These are phyloP conservation scores for Silene conica DNA, from an alignment of 148 eudicot genomes.

Conservation along the genomic window DNA sequence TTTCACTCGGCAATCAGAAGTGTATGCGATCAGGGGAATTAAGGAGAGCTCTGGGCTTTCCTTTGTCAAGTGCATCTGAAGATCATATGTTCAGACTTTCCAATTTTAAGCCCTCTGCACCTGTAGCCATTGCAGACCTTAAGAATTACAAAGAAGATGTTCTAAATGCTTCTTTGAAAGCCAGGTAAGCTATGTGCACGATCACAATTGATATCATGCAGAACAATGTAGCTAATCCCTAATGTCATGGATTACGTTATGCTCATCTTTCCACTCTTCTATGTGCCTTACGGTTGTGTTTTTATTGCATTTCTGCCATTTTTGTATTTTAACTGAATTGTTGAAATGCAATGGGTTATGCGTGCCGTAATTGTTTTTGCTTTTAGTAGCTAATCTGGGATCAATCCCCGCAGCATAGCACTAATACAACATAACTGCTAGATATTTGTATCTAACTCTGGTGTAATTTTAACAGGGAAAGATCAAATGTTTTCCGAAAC, in stretches of 20 bases:
- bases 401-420: not conserved
- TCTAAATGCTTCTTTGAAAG: slow-evolving; percentile 32
- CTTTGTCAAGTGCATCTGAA: slow-evolving; percentile 32
- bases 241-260: not conserved
- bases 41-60: slow-evolving; percentile 39
- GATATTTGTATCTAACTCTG: not conserved
- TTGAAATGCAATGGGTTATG: not conserved
- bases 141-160: slow-evolving; percentile 41
- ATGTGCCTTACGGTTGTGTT: not conserved
- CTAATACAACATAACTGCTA: not conserved
- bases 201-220: slow-evolving; percentile 1
- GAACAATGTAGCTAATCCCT: not conserved
- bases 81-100: slow-evolving; percentile 36
- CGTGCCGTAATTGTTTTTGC: not conserved
- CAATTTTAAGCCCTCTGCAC: slow-evolving; percentile 29
- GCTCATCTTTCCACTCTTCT: not conserved
- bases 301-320: not conserved
- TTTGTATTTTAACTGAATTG: not conserved
- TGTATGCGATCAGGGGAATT: slow-evolving; percentile 33
- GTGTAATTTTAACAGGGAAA: slow-evolving; percentile 33
- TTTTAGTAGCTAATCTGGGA: slow-evolving; percentile 1
- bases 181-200: slow-evolving; percentile 32
- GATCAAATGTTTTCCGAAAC: slow-evolving; percentile 35
- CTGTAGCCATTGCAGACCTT: slow-evolving; percentile 38
- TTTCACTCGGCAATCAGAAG: slow-evolving; percentile 34